A percentile compares a stretch with the other conserved stretches of the same genome.
Evolutionary conservation across 2,329 filamentous ascomycete species (phyloP).

Genomic region (Aureobasidium sp.): DNA sequence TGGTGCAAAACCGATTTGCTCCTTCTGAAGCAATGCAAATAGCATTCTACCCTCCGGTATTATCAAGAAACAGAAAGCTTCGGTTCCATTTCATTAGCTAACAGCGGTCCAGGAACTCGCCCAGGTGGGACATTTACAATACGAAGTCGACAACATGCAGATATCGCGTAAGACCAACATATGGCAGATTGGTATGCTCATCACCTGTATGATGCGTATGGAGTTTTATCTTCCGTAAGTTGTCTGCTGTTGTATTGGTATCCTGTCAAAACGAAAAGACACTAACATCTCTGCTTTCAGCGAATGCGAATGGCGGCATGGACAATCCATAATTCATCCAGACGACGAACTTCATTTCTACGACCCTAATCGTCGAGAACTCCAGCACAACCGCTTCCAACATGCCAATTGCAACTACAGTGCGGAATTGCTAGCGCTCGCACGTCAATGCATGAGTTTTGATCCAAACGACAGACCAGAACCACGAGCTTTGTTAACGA

Average conservation of each 20-base stretch:
- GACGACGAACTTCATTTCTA: background rate
- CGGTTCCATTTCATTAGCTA: background rate
- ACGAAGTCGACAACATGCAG: background rate
- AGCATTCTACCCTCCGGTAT: background rate
- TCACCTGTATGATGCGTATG: background rate
- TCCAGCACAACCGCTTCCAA: background rate
- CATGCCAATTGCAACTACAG: background rate
- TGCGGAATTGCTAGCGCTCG: background rate
- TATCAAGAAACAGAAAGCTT: background rate
- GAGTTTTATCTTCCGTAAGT: background rate
- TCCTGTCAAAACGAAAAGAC: background rate
- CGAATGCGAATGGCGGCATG: background rate
- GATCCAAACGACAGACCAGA: background rate
- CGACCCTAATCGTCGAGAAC: background rate
- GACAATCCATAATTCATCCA: background rate
- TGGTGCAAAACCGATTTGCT: background rate
- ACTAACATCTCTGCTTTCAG: background rate
- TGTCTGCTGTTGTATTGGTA: too few species aligned
- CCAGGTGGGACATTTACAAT: background rate
- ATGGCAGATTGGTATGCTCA: background rate
- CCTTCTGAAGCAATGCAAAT: background rate
- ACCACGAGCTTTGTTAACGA: background rate
- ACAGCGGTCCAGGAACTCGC: background rate
- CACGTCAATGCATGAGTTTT: background rate
- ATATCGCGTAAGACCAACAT: background rate